A percentile compares a stretch with the other conserved stretches of the same genome.
Conservation (phyloP, 176 grass and related monocot species). For the Chloris gayana region DNA sequence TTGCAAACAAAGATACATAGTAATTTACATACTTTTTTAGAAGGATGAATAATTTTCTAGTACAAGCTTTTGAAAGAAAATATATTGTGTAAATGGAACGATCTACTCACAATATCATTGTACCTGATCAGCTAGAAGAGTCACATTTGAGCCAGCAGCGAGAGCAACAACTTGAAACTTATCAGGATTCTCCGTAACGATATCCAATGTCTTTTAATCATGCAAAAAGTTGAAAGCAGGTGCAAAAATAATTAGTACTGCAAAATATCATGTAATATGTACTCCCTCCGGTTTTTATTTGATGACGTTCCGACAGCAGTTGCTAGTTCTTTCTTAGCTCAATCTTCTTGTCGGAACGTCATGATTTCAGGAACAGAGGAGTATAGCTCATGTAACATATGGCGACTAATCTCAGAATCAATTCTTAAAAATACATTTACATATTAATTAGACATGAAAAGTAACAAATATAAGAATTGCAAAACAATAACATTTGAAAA, state of each 20-base stretch:
- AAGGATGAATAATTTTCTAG: neutral
- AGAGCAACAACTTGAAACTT: constrained; percentile 96
- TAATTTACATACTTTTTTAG: constrained; percentile 16
- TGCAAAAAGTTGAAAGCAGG: constrained; percentile 17
- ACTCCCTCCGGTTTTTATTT: no score
- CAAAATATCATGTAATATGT: constrained; percentile 4
- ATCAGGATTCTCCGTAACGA: constrained; percentile 90
- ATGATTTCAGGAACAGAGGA: no score
- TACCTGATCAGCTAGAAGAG: constrained; percentile 97
- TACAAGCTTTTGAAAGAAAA: neutral
- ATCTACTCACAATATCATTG: neutral
- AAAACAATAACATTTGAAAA: neutral
- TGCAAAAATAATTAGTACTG: constrained; percentile 9
- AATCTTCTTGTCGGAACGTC: no score
- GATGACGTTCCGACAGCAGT: no score
- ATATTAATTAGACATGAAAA: neutral
- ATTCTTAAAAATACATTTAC: neutral
- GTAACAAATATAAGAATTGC: neutral
- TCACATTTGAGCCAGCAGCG: constrained; percentile 96
- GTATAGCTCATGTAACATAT: constrained; percentile 1
- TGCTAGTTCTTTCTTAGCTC: no score
- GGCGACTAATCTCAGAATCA: neutral
- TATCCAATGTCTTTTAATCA: constrained; percentile 80
- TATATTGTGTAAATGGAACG: neutral
- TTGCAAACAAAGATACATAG: neutral